Percentiles rank a stretch among this genome's conserved stretches.
Conservation (phyloP, 768 basidiomycete genomes). For the Leucocoprinus leucothites region DNA sequence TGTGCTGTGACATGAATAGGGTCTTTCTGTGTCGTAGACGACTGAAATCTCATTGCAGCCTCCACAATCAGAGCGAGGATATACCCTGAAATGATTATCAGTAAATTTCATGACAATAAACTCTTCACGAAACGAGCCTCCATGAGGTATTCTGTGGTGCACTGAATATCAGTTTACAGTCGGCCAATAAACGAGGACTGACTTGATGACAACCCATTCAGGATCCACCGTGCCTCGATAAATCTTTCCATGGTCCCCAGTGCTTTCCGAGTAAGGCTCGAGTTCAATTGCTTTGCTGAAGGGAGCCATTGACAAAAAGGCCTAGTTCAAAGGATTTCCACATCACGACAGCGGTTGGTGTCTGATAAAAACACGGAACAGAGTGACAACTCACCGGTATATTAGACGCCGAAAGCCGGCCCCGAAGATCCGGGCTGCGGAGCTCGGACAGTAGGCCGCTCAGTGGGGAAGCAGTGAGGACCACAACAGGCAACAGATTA, state of each 20-base stretch:
- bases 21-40: conserved; percentile 44
- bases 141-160: conserved; percentile 45
- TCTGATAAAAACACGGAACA: not conserved
- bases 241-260: conserved; percentile 17
- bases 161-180: conserved; percentile 4
- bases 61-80: conserved; percentile 52
- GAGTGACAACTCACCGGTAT: not conserved
- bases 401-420: too few species aligned
- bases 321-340: not conserved
- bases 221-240: conserved; percentile 40
- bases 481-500: too few species aligned
- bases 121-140: conserved; percentile 31
- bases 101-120: not conserved
- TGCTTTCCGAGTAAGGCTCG: conserved; percentile 5
- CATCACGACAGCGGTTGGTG: not conserved
- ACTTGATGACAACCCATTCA: conserved; percentile 46
- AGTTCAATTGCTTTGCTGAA: conserved; percentile 33
- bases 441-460: too few species aligned
- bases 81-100: conserved; percentile 42
- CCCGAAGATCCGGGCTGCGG: too few species aligned
- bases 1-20: conserved; percentile 61
- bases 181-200: conserved; percentile 18
- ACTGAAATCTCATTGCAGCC: conserved; percentile 51
- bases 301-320: conserved; percentile 35
- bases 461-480: too few species aligned